Evolutionary conservation across 2,329 filamentous ascomycete species (phyloP).

Genomic region (Immersiporthe knoxdaviesiana): DNA sequence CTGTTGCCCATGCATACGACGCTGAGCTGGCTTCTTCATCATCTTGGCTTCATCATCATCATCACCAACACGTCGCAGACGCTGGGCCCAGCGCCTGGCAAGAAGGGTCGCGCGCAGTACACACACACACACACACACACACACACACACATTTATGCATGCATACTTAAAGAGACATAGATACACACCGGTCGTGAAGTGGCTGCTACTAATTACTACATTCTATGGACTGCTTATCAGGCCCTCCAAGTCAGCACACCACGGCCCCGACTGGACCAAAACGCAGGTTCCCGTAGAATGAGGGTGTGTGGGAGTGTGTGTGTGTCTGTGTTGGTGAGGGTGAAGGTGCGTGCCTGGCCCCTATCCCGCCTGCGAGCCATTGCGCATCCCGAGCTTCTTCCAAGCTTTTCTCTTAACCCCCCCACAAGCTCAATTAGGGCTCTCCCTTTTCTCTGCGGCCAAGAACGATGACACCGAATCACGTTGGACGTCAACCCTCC

Average conservation of each 20-base stretch:
- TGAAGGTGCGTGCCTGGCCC: background rate
- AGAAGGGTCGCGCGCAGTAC: background rate
- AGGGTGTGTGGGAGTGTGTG: background rate
- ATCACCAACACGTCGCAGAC: background rate
- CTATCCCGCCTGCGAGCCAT: background rate
- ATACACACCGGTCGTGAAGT: background rate
- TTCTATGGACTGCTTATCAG: background rate
- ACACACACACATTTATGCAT: background rate
- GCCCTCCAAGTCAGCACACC: background rate
- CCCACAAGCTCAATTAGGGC: background rate
- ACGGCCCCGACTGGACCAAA: background rate
- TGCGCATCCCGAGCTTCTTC: background rate
- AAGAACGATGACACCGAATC: background rate
- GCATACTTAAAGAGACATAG: background rate
- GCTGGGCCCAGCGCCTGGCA: background rate
- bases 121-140: background rate
- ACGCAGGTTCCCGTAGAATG: background rate
- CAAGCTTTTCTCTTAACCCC: background rate
- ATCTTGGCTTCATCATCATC: background rate
- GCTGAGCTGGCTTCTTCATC: background rate
- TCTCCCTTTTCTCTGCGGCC: background rate
- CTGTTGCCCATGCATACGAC: background rate
- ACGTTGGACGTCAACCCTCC: background rate
- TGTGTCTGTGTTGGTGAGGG: too few species aligned
- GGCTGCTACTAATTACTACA: background rate